Evolutionary conservation across 306 rosid genomes (phyloP).

Genomic region (Trichosanthes cucumerina): DNA sequence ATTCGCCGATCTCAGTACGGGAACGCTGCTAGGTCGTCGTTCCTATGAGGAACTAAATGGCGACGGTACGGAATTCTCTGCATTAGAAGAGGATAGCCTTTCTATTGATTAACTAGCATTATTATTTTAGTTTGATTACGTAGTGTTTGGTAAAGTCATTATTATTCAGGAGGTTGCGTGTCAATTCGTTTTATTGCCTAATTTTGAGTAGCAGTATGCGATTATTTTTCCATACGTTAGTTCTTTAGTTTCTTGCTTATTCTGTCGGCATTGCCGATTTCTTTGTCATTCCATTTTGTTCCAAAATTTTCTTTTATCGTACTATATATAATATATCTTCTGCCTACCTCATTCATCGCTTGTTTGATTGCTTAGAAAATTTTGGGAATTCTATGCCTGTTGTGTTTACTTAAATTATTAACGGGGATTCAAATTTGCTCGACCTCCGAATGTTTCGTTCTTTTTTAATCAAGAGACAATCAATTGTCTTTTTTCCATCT

Average conservation of each 20-base stretch:
- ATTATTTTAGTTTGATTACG: neutral
- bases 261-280: neutral
- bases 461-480: neutral
- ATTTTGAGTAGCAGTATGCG: neutral
- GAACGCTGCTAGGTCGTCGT: slow-evolving; percentile 41
- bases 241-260: neutral
- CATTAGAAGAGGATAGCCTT: neutral
- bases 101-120: neutral
- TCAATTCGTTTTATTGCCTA: neutral
- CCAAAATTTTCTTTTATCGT: neutral
- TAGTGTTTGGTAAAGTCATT: neutral
- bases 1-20: slow-evolving; percentile 49
- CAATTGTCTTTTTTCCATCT: neutral
- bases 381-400: neutral
- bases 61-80: neutral
- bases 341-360: neutral
- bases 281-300: neutral
- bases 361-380: neutral
- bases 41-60: slow-evolving; percentile 28
- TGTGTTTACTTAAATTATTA: neutral
- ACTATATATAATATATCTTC: neutral
- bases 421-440: neutral
- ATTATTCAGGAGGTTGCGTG: neutral
- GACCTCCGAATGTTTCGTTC: neutral
- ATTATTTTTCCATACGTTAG: neutral